These are phyloP conservation scores for Vaccinium macrocarpon DNA, from an alignment of 148 eudicot species.

Conservation along the genomic window DNA sequence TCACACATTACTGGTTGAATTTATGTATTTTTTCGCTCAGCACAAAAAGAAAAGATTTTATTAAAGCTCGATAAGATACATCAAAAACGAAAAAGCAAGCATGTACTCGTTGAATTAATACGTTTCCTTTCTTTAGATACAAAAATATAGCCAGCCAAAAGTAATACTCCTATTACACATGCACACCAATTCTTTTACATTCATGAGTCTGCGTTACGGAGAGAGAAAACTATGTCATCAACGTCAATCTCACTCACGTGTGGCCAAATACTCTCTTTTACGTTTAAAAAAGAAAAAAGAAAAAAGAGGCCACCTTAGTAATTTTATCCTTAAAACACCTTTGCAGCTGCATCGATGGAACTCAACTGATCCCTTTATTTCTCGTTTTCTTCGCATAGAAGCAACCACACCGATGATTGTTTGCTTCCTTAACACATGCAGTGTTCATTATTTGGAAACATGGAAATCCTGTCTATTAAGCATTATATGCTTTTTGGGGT, in stretches of 20 bases:
- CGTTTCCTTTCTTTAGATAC: neutral
- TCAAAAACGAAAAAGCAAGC: too few relatives aligned
- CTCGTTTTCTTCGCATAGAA: neutral
- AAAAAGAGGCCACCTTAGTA: neutral
- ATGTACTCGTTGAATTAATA: too few relatives aligned
- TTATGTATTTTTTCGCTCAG: too few relatives aligned
- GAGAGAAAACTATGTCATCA: neutral
- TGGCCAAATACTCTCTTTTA: neutral
- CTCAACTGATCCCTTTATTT: neutral
- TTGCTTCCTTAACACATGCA: neutral
- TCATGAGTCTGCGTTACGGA: neutral
- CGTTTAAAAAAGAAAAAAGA: too few relatives aligned
- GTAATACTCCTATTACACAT: neutral
- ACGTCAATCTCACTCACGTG: neutral
- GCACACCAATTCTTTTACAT: neutral
- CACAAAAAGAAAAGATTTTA: neutral
- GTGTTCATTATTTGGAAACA: neutral
- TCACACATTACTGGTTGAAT: neutral
- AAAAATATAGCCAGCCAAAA: neutral
- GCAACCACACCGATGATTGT: neutral
- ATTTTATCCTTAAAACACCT: neutral
- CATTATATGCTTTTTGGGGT: neutral
- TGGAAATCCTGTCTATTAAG: neutral
- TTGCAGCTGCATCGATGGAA: neutral
- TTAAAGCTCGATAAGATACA: too few relatives aligned